Base-by-base conservation (phyloP, 2,329 filamentous ascomycete species). In the Hymenoscyphus fraxineus region DNA sequence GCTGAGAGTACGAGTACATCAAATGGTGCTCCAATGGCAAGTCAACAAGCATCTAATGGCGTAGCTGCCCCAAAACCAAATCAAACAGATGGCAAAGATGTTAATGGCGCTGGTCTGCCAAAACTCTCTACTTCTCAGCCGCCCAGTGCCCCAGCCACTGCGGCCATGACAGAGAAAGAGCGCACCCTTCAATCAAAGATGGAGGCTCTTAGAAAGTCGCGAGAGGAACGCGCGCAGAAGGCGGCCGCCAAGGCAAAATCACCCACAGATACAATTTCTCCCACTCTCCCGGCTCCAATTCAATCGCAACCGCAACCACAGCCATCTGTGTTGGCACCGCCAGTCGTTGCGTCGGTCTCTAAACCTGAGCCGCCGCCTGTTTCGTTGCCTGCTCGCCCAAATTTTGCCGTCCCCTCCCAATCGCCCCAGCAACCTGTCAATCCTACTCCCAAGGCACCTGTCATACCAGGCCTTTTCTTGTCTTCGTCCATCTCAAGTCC, bases 121-220 rank as follows among this genome's bases (percentile, higher is more conserved):
- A 61, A 60, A 15, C n/a, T 55, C 40, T 32, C 57, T 41, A 58
- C 63, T 15, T 47, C 59, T 38, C 56, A 54, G 7, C 6, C 65
- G 27, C 22, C 59, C 44, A 64, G 41, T 64, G 59, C 55, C 22
- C n/a, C 55, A 59, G 40, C 63, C 39, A 40, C 65, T 59, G 41
- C 69, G 62, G 67, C 47, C 39, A 85, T 88, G 73, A 85, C 85
- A 19, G 84, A 92, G 68, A 96, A 91, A 66, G 91, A 91, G 64
- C 84, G 82, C 65, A 78, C 93, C 39, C 82, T 93, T 58, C 87
- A 91, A 68, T 85, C 92, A 73, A 92, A 92, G 69, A 88, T 96
- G 73, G 91, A 92, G 65, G 89, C 89, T 27, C 78, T 95, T 27
- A 86, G 87, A 69, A 88, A 85, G 70, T 79, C 82, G 41, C 79